These are phyloP conservation scores for Aspergillus fijiensis DNA, from an alignment of 2,329 filamentous ascomycete species.

Conservation along the genomic window DNA sequence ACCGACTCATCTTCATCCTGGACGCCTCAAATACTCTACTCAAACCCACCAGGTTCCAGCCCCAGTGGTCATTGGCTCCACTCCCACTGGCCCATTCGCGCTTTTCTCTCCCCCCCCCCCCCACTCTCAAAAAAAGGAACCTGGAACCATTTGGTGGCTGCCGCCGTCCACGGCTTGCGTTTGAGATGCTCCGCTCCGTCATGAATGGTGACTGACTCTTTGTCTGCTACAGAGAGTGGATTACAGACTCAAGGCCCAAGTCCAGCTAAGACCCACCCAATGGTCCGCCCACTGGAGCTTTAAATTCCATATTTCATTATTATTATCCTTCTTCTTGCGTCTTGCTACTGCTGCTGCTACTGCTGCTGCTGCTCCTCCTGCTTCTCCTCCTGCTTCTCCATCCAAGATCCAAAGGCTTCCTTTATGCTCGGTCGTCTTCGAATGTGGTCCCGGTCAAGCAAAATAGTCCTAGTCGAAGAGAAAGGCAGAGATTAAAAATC, in stretches of 20 bases:
- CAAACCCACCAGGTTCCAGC: slow-evolving; percentile 14
- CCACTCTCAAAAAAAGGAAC: slow-evolving; percentile 14
- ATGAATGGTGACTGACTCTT: slow-evolving; percentile 10
- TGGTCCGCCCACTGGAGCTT: neutral
- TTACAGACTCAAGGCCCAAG: neutral
- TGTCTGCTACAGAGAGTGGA: slow-evolving; percentile 6
- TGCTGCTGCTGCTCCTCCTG: no score
- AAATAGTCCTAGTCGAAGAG: neutral
- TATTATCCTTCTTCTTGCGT: neutral
- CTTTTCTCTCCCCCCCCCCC: neutral
- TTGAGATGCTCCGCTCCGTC: slow-evolving; percentile 23
- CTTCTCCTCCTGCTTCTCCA: neutral
- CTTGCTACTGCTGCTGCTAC: neutral
- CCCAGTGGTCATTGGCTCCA: slow-evolving; percentile 20
- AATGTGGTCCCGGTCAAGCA: neutral
- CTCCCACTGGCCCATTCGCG: slow-evolving; percentile 20
- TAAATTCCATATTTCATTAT: slow-evolving; percentile 1
- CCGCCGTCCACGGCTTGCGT: slow-evolving; percentile 15
- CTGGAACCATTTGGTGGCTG: slow-evolving; percentile 14
- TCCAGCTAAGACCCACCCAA: neutral
- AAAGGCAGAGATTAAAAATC: neutral
- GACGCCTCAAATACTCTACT: slow-evolving; percentile 11
- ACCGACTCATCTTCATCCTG: slow-evolving; percentile 1
- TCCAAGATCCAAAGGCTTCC: neutral
- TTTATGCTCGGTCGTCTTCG: neutral